Evolutionary conservation across 208 protist species (phyloP).

Genomic region (Porcisia hertigi): DNA sequence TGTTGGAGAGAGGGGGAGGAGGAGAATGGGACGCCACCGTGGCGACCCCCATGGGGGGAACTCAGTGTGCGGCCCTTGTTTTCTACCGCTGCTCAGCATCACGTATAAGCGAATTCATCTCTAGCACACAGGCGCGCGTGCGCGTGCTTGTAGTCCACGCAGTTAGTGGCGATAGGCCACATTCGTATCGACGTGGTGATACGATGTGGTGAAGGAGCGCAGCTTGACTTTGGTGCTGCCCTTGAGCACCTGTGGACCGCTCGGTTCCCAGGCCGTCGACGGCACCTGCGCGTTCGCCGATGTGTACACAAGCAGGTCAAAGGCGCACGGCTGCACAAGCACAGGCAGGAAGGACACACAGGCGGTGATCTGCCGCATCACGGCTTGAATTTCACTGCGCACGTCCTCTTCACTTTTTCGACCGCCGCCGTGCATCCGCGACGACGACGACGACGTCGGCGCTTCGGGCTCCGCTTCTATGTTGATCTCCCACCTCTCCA

Average conservation of each 20-base stretch:
- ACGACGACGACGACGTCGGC: background rate
- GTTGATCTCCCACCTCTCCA: conserved; percentile 98
- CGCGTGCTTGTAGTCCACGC: no score
- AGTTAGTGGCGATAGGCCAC: conserved; percentile 83
- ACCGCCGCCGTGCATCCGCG: background rate
- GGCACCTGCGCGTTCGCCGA: conserved; percentile 79
- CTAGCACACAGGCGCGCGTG: no score
- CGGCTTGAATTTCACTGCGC: conserved; percentile 93
- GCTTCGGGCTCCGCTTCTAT: conserved; percentile 29
- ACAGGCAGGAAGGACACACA: conserved; percentile 97
- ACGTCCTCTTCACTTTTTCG: conserved; percentile 86
- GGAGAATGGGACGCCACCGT: no score
- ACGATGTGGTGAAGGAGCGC: conserved; percentile 94
- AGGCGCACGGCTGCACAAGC: conserved; percentile 77
- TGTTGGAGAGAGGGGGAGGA: no score
- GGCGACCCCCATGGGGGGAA: no score
- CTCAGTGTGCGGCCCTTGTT: no score
- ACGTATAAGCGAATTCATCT: no score
- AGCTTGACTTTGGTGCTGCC: conserved; percentile 93
- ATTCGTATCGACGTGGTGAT: conserved; percentile 88
- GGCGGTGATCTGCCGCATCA: conserved; percentile 97
- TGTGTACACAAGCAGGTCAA: conserved; percentile 96
- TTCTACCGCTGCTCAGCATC: no score
- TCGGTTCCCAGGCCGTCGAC: conserved; percentile 93
- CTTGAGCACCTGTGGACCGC: conserved; percentile 93